Base-by-base conservation (phyloP, 23 red algal species). In the Gracilariopsis chorda region DNA sequence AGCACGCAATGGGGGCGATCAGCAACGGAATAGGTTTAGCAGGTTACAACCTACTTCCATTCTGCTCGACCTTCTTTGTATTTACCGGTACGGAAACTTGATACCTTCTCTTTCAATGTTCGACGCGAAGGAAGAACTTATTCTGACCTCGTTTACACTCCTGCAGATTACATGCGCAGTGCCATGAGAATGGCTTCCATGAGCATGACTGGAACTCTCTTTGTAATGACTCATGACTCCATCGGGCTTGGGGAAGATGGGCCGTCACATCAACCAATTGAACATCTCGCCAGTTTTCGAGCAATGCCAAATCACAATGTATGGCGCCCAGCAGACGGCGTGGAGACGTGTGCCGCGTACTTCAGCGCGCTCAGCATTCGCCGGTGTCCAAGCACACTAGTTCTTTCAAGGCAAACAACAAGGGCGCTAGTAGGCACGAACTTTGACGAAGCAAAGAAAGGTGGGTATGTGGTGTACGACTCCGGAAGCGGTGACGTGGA, bases 51-150 rank as follows among this genome's bases (percentile, higher is more conserved):
- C 71, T 98, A 19, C 48, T 75, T 16, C 92, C 96, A 29, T 98
- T 93, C 83, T 92, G 89, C n/a, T 90, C 96, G 17, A 98, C 96
- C 11, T 98, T 98, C 62, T 88, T 98, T 35, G 94, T 98, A 44
- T 98, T 98, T 80, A 93, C 96, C 20, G 80, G 80, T 84, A 84
- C 19, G 80, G n/a, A 19, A n/a, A n/a, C n/a, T n/a, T 53, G 49
- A 53, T 20, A 20, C 20, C 49, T 53, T 53, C 20, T 29, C 0
- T 23, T 19, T 63, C 58, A 10, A 10, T 30, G 8, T 29, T 11
- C n/a, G n/a, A n/a, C n/a, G n/a, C n/a, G n/a, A n/a, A n/a, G n/a
- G n/a, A n/a, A n/a, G n/a, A n/a, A n/a, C n/a, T n/a, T n/a, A n/a
- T n/a, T n/a, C n/a, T n/a, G n/a, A n/a, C n/a, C n/a, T n/a, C n/a